A percentile compares a stretch with the other conserved stretches of the same genome.
Evolutionary conservation across 257 asterid genomes (phyloP).

Genomic region (Striga asiatica): DNA sequence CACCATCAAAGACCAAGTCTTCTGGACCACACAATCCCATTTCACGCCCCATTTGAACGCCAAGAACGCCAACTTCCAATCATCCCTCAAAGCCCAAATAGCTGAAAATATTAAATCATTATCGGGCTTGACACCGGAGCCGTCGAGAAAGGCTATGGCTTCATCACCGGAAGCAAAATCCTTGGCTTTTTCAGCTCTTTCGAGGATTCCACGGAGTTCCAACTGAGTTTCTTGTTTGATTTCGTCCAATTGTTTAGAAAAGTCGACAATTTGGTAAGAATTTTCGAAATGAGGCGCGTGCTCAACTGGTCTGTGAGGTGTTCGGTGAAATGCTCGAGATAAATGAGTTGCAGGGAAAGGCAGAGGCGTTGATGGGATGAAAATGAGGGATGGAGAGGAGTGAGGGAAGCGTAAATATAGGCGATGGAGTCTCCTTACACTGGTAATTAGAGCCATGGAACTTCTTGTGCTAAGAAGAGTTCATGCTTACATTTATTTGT

Average conservation of each 20-base stretch:
- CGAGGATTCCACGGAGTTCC: constrained; percentile 30
- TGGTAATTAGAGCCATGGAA: constrained; percentile 27
- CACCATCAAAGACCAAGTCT: constrained; percentile 61
- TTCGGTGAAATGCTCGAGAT: constrained; percentile 57
- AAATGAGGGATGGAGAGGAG: constrained; percentile 19
- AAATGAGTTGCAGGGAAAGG: neutral
- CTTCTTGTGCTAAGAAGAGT: constrained; percentile 9
- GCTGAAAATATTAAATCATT: constrained; percentile 38
- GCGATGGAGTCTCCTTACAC: constrained; percentile 34
- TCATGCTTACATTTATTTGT: constrained; percentile 10
- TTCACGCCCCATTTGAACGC: constrained; percentile 79
- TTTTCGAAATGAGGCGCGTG: constrained; percentile 11
- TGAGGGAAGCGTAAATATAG: constrained; percentile 3
- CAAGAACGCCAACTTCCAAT: constrained; percentile 81
- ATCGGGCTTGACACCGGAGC: constrained; percentile 37
- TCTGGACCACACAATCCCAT: constrained; percentile 47
- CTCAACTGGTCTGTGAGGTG: constrained; percentile 17
- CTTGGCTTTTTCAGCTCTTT: constrained; percentile 34
- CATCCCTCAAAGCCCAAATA: constrained; percentile 61
- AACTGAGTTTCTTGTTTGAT: constrained; percentile 15
- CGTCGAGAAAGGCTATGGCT: constrained; percentile 64
- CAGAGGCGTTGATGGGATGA: neutral
- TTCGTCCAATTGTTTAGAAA: constrained; percentile 12
- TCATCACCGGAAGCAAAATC: constrained; percentile 59
- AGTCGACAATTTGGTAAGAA: constrained; percentile 23